A percentile compares a stretch with the other conserved stretches of the same genome.
Conservation (phyloP, 257 asterid genomes). For the Craterostigma plantagineum region DNA sequence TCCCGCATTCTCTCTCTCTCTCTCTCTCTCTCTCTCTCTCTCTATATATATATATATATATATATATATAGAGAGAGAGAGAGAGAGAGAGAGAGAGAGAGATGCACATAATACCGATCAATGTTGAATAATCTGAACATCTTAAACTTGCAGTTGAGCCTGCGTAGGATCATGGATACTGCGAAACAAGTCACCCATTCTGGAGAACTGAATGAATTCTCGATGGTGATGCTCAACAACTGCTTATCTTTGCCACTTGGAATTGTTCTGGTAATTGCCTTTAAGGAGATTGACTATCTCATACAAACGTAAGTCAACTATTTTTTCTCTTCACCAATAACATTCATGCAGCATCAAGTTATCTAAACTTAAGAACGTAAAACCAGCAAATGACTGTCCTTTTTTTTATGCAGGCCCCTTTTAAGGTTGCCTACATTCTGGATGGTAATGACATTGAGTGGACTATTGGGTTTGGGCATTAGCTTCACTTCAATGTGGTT, state of each 20-base stretch:
- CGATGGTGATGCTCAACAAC: slow-evolving; percentile 90
- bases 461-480: slow-evolving; percentile 76
- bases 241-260: slow-evolving; percentile 85
- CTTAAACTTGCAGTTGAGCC: slow-evolving; percentile 37
- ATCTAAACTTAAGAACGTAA: no score
- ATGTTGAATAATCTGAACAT: no score
- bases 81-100: no score
- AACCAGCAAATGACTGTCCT: background rate
- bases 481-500: slow-evolving; percentile 26
- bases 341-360: no score
- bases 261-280: slow-evolving; percentile 36
- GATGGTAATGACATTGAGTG: slow-evolving; percentile 71
- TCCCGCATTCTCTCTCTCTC: no score
- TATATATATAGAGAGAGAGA: no score
- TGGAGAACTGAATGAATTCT: slow-evolving; percentile 74
- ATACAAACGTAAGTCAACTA: slow-evolving; percentile 47
- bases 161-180: slow-evolving; percentile 88
- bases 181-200: slow-evolving; percentile 85
- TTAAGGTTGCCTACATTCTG: slow-evolving; percentile 59
- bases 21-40: no score
- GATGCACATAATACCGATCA: no score
- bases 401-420: slow-evolving; percentile 36
- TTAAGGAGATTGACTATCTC: slow-evolving; percentile 75
- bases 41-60: no score
- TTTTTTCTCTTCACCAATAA: no score